Evolutionary conservation across 1,139 yeast genomes (phyloP), one percentile per base, ranked within the genome.

Genomic region (Candida tropicalis): DNA sequence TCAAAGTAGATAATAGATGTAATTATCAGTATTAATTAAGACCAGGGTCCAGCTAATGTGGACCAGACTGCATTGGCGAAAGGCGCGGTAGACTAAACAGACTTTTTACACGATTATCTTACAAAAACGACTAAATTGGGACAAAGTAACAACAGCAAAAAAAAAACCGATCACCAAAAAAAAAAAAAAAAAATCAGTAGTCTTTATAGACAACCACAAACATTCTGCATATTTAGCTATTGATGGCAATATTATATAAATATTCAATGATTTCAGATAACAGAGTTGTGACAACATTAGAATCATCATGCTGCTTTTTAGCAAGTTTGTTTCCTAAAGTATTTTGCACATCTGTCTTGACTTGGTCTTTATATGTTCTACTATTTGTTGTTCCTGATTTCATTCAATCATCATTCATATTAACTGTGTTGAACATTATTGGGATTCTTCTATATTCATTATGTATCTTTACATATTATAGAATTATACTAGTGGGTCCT

Each of bases 311-410:
- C 58, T 77, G 83, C 54, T 57, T 68, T 10, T 45, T 82, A 34
- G 73, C 82, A 2, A 61, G 73, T 13, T 56, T 77, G 13, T 79
- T 86, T 54, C 95, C 95, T 23, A 78, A 83, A 49, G 67, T 73
- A 0, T 62, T 81, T 29, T 82, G 84, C 45, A 67, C 78, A 8
- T 50, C 63, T 3, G 58, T 81, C 3, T 63, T 82, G 38, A 48
- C 78, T 0, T 87, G 95, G 90, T 79, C 87, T 0, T 56, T 75
- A 22, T 80, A 71, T 51, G 80, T 75, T 0, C 59, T 73, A 33
- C 15, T 57, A 11, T 40, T 47, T 22, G 54, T 52, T 10, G 58
- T 51, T 3, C 55, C 59, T 39, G 52, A 54, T 33, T 55, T 57
- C 41, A 35, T 62, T 35, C 41, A 52, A 39, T 25, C 45, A 12